These are phyloP conservation scores for Alternaria tenuissima DNA, from an alignment of 2,329 filamentous ascomycete species.

Conservation along the genomic window DNA sequence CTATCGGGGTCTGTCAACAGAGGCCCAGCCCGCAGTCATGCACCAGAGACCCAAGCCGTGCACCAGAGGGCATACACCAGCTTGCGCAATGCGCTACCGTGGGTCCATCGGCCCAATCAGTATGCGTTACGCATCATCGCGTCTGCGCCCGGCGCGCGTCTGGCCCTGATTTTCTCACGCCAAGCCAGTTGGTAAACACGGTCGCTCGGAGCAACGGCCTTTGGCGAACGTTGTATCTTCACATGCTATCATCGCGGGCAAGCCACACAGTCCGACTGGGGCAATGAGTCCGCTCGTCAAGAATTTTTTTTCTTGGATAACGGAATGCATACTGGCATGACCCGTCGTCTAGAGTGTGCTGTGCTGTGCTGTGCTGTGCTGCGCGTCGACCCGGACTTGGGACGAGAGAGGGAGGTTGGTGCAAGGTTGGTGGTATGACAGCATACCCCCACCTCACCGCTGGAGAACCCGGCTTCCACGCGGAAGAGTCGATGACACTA, in stretches of 20 bases:
- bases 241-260: not conserved
- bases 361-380: not conserved
- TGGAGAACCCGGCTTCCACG: not conserved
- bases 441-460: not conserved
- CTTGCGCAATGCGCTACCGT: constrained; percentile 32
- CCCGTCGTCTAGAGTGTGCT: not conserved
- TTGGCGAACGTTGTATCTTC: not conserved
- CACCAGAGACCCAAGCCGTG: not conserved
- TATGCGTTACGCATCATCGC: not conserved
- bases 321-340: not conserved
- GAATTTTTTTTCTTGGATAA: not conserved
- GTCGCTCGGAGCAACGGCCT: constrained; percentile 16
- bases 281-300: not conserved
- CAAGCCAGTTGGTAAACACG: constrained; percentile 11
- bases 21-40: constrained; percentile 33
- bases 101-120: constrained; percentile 22
- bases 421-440: constrained; percentile 2
- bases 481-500: not conserved
- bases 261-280: not conserved
- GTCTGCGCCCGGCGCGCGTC: not conserved
- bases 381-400: not conserved
- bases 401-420: constrained; percentile 4
- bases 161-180: not conserved
- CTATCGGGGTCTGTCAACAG: constrained; percentile 45
- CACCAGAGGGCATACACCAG: not conserved